phyloP scores from a whole-genome alignment of 2,329 filamentous ascomycete genomes.

The Dothideomycetidae sp. region DNA sequence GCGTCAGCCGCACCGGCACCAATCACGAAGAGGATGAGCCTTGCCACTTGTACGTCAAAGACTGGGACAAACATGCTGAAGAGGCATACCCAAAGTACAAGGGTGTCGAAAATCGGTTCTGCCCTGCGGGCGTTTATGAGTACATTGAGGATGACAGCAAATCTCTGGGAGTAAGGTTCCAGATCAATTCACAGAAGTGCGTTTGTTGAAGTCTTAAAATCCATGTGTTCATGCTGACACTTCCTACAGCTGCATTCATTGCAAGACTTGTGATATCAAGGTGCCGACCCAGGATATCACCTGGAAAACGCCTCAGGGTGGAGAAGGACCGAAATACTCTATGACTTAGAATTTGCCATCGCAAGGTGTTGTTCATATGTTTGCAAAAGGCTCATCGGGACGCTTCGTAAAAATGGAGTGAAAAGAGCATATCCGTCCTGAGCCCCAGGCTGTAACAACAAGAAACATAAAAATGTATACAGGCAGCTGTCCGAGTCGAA shows the following conservation, averaged over 20 bases:
- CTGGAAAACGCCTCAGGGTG: slow-evolving; percentile 76
- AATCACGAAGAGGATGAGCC: slow-evolving; percentile 99
- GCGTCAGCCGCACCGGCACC: slow-evolving; percentile 85
- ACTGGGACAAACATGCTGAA: slow-evolving; percentile 83
- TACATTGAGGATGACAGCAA: slow-evolving; percentile 89
- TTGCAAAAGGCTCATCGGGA: no score
- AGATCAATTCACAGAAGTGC: slow-evolving; percentile 96
- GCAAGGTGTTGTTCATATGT: neutral
- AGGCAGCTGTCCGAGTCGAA: neutral
- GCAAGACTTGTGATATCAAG: slow-evolving; percentile 99
- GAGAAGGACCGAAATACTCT: slow-evolving; percentile 56
- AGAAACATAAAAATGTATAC: slow-evolving; percentile 5
- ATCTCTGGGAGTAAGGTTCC: slow-evolving; percentile 79
- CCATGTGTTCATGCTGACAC: slow-evolving; percentile 17
- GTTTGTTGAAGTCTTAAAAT: slow-evolving; percentile 25
- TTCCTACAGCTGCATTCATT: slow-evolving; percentile 73
- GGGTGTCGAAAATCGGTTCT: slow-evolving; percentile 92
- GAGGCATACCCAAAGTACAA: slow-evolving; percentile 76
- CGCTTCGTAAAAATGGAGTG: no score
- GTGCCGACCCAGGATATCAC: slow-evolving; percentile 89
- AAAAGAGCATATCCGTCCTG: no score
- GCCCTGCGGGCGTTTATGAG: slow-evolving; percentile 93
- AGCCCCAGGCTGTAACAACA: no score
- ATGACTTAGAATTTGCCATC: no score
- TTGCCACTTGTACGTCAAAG: slow-evolving; percentile 83